Percentiles rank a stretch among this genome's conserved stretches.
Evolutionary conservation across 768 basidiomycete species (phyloP).

Genomic region (Kwoniella botswanensis): DNA sequence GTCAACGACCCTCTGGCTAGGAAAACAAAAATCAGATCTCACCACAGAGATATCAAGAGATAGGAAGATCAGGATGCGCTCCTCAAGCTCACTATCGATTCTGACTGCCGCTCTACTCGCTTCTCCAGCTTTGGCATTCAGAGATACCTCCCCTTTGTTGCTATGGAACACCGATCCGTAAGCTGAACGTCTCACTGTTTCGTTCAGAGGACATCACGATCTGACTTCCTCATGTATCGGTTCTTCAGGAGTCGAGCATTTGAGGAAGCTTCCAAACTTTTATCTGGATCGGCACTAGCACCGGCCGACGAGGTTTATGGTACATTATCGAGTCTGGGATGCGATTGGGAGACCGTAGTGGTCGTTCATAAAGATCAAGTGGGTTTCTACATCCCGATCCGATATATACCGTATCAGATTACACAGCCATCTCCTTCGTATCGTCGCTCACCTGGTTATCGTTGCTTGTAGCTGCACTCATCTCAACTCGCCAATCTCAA

Average conservation of each 20-base stretch:
- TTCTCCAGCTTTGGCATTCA: slow-evolving; percentile 35
- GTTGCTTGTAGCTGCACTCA: slow-evolving; percentile 39
- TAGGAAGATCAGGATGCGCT: slow-evolving; percentile 7
- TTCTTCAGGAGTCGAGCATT: slow-evolving; percentile 28
- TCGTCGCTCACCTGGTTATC: background rate
- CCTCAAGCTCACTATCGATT: slow-evolving; percentile 5
- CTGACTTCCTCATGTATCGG: background rate
- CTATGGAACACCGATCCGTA: slow-evolving; percentile 48
- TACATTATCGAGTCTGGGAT: slow-evolving; percentile 41
- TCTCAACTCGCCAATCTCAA: slow-evolving; percentile 37
- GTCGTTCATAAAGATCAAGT: slow-evolving; percentile 48
- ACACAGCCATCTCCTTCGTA: too few species aligned
- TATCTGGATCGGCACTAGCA: slow-evolving; percentile 40
- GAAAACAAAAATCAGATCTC: background rate
- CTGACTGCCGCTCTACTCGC: slow-evolving; percentile 22
- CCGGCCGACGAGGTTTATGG: slow-evolving; percentile 45
- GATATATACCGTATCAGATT: too few species aligned
- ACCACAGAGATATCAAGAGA: background rate
- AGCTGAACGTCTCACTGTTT: slow-evolving; percentile 12
- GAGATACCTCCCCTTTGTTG: slow-evolving; percentile 48
- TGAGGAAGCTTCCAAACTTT: slow-evolving; percentile 27
- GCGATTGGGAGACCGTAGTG: slow-evolving; percentile 46
- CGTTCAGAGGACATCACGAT: too few species aligned
- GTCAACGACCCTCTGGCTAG: background rate
- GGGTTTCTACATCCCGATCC: slow-evolving; percentile 16